These are phyloP conservation scores for Pythium aphanidermatum DNA, from an alignment of 352 stramenopile genomes.

Conservation along the genomic window DNA sequence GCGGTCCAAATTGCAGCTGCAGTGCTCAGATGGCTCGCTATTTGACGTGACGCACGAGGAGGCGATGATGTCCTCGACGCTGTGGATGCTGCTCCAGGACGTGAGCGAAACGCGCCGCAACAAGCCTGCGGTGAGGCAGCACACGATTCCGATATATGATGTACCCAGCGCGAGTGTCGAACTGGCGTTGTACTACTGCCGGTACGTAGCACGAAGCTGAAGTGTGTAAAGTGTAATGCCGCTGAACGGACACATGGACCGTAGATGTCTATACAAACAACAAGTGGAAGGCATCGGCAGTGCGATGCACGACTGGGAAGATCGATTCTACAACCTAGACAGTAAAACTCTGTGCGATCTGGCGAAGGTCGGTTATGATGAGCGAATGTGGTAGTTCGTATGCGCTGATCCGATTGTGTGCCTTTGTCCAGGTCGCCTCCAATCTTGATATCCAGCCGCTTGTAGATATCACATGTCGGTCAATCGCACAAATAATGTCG, in stretches of 20 bases:
- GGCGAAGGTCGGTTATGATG: constrained; percentile 44
- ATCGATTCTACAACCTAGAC: constrained; percentile 61
- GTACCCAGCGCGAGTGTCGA: constrained; percentile 66
- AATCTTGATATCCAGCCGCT: constrained; percentile 79
- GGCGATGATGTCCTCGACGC: constrained; percentile 82
- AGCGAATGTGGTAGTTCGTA: too few species aligned
- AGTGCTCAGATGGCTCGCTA: constrained; percentile 58
- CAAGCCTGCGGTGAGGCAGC: constrained; percentile 51
- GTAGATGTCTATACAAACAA: constrained; percentile 69
- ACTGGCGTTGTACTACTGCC: constrained; percentile 67
- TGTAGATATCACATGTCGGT: constrained; percentile 72
- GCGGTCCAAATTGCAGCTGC: constrained; percentile 65
- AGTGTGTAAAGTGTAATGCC: not conserved
- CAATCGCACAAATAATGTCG: constrained; percentile 82
- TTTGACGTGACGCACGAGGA: constrained; percentile 79
- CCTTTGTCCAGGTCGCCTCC: constrained; percentile 41
- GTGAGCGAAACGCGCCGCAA: constrained; percentile 38
- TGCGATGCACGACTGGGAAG: constrained; percentile 57
- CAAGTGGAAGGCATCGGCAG: constrained; percentile 59
- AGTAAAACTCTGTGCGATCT: constrained; percentile 76
- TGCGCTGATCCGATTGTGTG: too few species aligned
- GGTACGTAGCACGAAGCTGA: constrained; percentile 22
- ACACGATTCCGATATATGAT: constrained; percentile 72
- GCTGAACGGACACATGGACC: not conserved
- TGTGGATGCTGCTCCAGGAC: constrained; percentile 78